Base-by-base conservation (phyloP, 2,329 filamentous ascomycete species). In the Penicillium palitans region DNA sequence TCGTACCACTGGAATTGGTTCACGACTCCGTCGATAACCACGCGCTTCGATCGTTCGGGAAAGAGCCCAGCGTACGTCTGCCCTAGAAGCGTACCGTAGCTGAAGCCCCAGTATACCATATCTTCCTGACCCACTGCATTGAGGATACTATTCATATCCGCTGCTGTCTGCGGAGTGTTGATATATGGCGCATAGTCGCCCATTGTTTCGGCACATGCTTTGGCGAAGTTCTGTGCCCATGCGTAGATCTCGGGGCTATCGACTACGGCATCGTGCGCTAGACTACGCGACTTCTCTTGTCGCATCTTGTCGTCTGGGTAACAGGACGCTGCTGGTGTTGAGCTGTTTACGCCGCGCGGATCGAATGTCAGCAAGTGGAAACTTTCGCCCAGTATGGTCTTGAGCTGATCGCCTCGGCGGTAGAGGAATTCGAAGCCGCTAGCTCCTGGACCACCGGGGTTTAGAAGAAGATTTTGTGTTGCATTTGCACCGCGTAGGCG, bases 141-240 rank as follows among this genome's bases (percentile, higher is more conserved):
- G 1, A 82, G 68, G 29, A 82, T 81, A 13, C 69, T 76, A 61
- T 81, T 80, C 79, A 83, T 82, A 58, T 83, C 81, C 33, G 80
- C 78, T 10, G 79, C 81, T 0, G 79, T 80, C 64, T 82, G 80
- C 0, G 79, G 80, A 0, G 80, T 82, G 56, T 82, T 81, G 58
- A 81, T 68, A 59, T 81, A 81, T 8, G 61, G 62, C 3, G 74
- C 78, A 59, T 80, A 68, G 48, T 80, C 78, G 0, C 78, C 79
- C 73, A 77, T 78, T 1, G 69, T 79, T 12, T 82, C 79, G 5
- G 64, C 59, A 48, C 80, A 82, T 0, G 77, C 75, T 12, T 67
- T 69, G 4, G 72, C 79, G 49, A 71, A 76, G 56, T 79, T 80
- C 21, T 72, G 64, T 1, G 78, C 68, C 75, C 75, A 79, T 0